These are phyloP conservation scores for Diplodia corticola DNA, from an alignment of 2,329 filamentous ascomycete genomes.

Conservation along the genomic window DNA sequence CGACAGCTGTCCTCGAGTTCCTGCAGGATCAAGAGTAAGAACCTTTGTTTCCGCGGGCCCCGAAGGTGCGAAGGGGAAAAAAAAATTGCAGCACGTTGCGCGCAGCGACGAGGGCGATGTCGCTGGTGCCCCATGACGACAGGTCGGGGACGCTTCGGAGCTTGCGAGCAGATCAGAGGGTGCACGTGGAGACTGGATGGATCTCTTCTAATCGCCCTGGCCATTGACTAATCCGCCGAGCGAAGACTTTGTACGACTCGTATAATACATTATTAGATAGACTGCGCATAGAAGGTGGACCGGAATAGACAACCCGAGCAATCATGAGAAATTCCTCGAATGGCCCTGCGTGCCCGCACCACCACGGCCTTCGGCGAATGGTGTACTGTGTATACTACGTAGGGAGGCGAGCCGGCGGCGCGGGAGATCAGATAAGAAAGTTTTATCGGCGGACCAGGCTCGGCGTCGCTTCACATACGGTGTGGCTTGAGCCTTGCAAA, in stretches of 20 bases:
- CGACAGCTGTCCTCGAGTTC: constrained; percentile 65
- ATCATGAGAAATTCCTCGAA: background rate
- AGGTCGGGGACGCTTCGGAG: constrained; percentile 16
- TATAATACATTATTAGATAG: background rate
- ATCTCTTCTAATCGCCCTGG: constrained; percentile 9
- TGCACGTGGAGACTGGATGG: constrained; percentile 17
- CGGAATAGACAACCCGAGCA: constrained; percentile 19
- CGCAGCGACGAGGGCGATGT: constrained; percentile 4
- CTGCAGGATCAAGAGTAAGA: constrained; percentile 51
- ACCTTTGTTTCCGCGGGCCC: background rate
- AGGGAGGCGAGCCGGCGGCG: background rate
- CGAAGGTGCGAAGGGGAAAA: background rate
- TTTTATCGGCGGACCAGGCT: constrained; percentile 7
- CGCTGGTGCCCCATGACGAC: constrained; percentile 3
- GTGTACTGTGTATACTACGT: background rate
- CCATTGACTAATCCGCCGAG: constrained; percentile 10
- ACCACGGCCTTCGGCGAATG: background rate
- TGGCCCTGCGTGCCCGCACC: background rate
- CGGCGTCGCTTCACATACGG: background rate
- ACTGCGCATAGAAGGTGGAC: background rate
- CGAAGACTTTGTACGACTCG: constrained; percentile 1
- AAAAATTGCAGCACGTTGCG: background rate
- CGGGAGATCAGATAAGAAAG: constrained; percentile 16
- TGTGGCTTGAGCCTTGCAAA: constrained; percentile 2
- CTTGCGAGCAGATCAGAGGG: constrained; percentile 13